These are phyloP conservation scores for Oryza rufipogon DNA, from an alignment of 176 grass and related monocot genomes.

Conservation along the genomic window DNA sequence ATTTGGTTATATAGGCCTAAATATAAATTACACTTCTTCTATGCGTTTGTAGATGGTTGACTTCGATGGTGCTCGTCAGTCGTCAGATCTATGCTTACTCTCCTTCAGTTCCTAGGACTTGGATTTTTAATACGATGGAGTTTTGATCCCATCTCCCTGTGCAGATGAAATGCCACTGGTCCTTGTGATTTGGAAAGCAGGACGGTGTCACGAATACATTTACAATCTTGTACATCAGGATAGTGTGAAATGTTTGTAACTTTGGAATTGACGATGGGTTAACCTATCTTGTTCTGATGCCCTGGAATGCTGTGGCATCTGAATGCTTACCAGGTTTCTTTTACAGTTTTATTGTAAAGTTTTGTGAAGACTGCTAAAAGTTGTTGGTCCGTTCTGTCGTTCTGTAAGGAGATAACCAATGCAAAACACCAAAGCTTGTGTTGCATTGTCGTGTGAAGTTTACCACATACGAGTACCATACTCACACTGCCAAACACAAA, in stretches of 20 bases:
- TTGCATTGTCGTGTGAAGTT: background rate
- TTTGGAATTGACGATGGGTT: constrained; percentile 7
- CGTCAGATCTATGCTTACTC: constrained; percentile 58
- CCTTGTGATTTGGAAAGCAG: constrained; percentile 41
- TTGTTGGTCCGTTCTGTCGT: constrained; percentile 12
- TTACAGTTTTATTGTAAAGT: constrained; percentile 34
- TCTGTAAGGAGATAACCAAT: background rate
- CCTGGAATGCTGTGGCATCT: constrained; percentile 29
- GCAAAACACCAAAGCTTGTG: background rate
- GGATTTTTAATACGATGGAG: constrained; percentile 29
- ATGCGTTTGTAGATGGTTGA: constrained; percentile 54
- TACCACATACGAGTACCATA: background rate
- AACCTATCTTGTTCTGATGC: constrained; percentile 20
- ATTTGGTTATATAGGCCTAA: constrained; percentile 2
- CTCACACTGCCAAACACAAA: background rate
- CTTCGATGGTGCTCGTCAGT: constrained; percentile 10
- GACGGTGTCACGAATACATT: constrained; percentile 40
- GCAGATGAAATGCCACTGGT: constrained; percentile 35
- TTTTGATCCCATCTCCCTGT: constrained; percentile 20
- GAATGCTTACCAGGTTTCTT: constrained; percentile 29
- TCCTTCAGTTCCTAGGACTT: constrained; percentile 43
- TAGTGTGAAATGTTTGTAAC: constrained; percentile 23
- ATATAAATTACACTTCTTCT: background rate
- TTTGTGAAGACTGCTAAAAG: background rate
- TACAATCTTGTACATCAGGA: constrained; percentile 34